Base-by-base conservation (phyloP, 2,329 filamentous ascomycete genomes). In the Pseudocercospora fijiensis region DNA sequence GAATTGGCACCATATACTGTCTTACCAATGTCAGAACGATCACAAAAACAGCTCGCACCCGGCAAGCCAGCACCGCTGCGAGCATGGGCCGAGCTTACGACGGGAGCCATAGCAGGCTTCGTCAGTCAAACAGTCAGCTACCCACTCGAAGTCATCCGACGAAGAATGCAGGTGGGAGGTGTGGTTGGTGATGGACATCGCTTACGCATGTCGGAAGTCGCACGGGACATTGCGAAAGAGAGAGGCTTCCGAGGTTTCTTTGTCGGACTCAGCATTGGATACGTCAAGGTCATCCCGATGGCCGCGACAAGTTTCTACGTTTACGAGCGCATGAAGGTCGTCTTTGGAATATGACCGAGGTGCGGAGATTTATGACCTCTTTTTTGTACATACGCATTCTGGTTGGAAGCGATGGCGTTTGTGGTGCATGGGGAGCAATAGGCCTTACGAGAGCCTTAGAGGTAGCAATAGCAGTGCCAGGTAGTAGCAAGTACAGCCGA, bases 151-250 rank as follows among this genome's bases (percentile, higher is more conserved):
- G 91, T 99, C 16, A 90, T 98, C 63, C 83, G 95, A 65, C 85
- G 95, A 67, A 85, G 95, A 55, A 98, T 99, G 94, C 95, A 99
- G 76, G 95, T 99, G 13, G 91, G 92, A 55, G 95, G 94, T 10
- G 93, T 94, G 0, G 92, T 98, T 0, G 95, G 95, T 1, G 93
- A 98, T 75, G 93, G 94, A 0, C 91, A 87, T 71, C 82, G 90
- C 52, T 78, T 96, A 52, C 83, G 87, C 57, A 91, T 99, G 67
- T 80, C 81, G 16, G 94, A 98, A 79, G 96, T 94, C 0, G 88
- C 88, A 2, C 80, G 79, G 68, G 84, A 87, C 74, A 95, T 99
- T 67, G 87, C 87, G 70, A 80, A 84, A 52, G 92, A 97, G 78
- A 84, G 84, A 62, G 95, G 95, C 0, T 78, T 88, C 64, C 83